Conservation (phyloP, 192 early-diverging fungal genomes). For the Spizellomyces punctatus region DNA sequence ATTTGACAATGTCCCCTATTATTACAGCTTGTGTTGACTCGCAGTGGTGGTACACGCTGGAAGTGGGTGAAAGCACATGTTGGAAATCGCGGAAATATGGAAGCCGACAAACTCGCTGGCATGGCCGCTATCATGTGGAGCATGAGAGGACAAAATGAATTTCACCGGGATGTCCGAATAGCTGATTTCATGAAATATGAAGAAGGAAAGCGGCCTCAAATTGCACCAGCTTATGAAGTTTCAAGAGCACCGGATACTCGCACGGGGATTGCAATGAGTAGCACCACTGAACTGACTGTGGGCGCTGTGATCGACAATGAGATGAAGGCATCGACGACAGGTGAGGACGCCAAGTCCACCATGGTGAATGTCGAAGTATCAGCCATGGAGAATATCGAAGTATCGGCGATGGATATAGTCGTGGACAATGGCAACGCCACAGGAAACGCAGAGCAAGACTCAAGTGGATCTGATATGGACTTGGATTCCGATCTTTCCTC, state of each 20-base stretch:
- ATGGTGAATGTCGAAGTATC: background rate
- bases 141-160: too few relatives aligned
- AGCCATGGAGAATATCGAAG: background rate
- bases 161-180: too few relatives aligned
- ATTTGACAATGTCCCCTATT: too few relatives aligned
- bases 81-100: background rate
- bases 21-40: background rate
- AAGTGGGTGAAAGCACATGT: constrained; percentile 6
- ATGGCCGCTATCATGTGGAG: background rate
- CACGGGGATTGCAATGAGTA: too few relatives aligned
- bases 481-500: too few relatives aligned
- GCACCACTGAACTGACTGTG: too few relatives aligned
- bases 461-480: too few relatives aligned
- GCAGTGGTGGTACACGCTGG: constrained; percentile 1
- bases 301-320: background rate
- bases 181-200: too few relatives aligned
- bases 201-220: too few relatives aligned
- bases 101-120: constrained; percentile 4
- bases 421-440: background rate
- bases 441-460: background rate
- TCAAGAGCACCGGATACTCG: too few relatives aligned
- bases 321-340: background rate
- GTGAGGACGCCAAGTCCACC: background rate
- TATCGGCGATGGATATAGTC: background rate
- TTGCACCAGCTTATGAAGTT: too few relatives aligned